Percentiles rank a stretch among this genome's conserved stretches.
Evolutionary conservation across 768 basidiomycete species (phyloP).

Genomic region (Phaeotremella skinneri): DNA sequence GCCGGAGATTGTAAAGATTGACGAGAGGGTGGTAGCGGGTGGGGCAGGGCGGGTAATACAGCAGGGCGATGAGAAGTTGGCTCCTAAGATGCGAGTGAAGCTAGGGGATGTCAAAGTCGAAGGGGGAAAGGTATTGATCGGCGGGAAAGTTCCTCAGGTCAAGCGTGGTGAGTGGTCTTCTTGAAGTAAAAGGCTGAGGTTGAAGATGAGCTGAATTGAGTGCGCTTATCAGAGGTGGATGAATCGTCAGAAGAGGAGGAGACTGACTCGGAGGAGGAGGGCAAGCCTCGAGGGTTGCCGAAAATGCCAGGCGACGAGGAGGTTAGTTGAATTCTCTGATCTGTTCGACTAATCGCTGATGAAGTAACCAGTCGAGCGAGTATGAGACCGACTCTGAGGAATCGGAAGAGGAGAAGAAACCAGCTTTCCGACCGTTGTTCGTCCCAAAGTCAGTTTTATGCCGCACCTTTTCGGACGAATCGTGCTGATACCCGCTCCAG

Average conservation of each 20-base stretch:
- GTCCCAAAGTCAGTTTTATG: constrained; percentile 73
- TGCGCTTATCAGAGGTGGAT: constrained; percentile 23
- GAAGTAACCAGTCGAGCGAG: constrained; percentile 64
- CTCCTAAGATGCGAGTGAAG: constrained; percentile 39
- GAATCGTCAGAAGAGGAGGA: constrained; percentile 41
- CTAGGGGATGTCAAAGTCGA: constrained; percentile 46
- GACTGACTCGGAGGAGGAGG: constrained; percentile 39
- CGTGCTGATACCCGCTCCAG: constrained; percentile 58
- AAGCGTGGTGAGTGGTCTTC: not conserved
- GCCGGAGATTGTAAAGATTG: constrained; percentile 11
- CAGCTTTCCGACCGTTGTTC: constrained; percentile 86
- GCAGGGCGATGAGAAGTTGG: constrained; percentile 7
- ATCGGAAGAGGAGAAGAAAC: constrained; percentile 58
- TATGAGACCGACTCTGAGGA: constrained; percentile 82
- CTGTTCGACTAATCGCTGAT: constrained; percentile 18
- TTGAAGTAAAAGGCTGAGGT: constrained; percentile 17
- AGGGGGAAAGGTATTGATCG: constrained; percentile 23
- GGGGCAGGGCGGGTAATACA: constrained; percentile 45
- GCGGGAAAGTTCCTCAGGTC: constrained; percentile 7
- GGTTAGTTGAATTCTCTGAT: constrained; percentile 32
- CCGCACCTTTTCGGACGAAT: constrained; percentile 1
- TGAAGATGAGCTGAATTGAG: constrained; percentile 8
- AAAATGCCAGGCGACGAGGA: constrained; percentile 28
- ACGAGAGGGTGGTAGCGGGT: constrained; percentile 42
- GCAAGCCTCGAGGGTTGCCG: constrained; percentile 17